Percentiles rank a stretch among this genome's conserved stretches.
Conservation (phyloP, 192 early-diverging fungal genomes). For the Oehlia diaphana region DNA sequence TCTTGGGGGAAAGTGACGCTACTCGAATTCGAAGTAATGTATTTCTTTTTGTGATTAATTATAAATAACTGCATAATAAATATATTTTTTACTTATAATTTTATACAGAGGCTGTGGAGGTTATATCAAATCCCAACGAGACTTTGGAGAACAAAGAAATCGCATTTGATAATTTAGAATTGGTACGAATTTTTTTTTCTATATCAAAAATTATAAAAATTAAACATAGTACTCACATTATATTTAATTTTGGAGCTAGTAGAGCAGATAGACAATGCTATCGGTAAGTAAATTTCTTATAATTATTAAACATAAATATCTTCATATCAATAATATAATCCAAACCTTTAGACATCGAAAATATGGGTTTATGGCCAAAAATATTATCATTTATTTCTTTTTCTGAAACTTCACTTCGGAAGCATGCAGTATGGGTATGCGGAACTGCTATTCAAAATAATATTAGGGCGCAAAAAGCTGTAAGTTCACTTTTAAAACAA, state of each 20-base stretch:
- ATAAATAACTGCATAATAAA: background rate
- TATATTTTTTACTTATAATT: background rate
- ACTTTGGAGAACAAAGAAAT: constrained; percentile 66
- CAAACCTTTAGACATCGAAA: constrained; percentile 64
- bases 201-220: constrained; percentile 19
- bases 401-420: constrained; percentile 57
- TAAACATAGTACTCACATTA: background rate
- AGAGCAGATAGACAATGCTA: constrained; percentile 88
- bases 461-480: constrained; percentile 73
- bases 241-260: constrained; percentile 50
- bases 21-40: constrained; percentile 72
- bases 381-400: constrained; percentile 61
- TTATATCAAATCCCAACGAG: constrained; percentile 58
- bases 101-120: constrained; percentile 70
- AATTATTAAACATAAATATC: background rate
- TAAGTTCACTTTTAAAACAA: constrained; percentile 29
- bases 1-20: constrained; percentile 90
- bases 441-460: constrained; percentile 97
- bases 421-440: constrained; percentile 83
- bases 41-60: background rate
- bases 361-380: constrained; percentile 86
- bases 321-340: background rate
- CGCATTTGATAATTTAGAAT: constrained; percentile 93
- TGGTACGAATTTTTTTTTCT: constrained; percentile 48
- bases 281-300: constrained; percentile 38